Base-by-base conservation (phyloP, 2,329 filamentous ascomycete species). In the Chaetomiaceae sp. region DNA sequence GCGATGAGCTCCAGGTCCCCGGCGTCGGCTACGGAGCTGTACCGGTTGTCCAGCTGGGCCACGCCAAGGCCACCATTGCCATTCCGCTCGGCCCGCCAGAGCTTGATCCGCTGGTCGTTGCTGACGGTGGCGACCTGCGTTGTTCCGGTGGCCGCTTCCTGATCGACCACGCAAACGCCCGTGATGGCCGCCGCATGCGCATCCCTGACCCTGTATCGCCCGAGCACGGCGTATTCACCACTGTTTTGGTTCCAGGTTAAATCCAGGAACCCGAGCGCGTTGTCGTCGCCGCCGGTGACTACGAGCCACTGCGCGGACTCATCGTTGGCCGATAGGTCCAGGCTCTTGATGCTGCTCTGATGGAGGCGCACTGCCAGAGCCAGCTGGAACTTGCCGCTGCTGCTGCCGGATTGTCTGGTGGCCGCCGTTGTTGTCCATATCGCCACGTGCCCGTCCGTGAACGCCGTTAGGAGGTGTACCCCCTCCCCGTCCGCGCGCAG, bases 241-340 rank as follows among this genome's bases (percentile, higher is more conserved):
- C 17, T 10, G 43, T 30, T 30, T 38, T 17, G 33, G n/a, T 39
- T 46, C 74, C 56, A 26, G 74, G 60, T 0, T 47, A 64, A 19
- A 75, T 76, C 45, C 14, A 60, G 43, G 10, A 87, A 58, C 0
- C 77, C 83, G 0, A 97, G 64, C 3, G 84, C 84, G 51, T 93
- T 93, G 64, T 97, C 93, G 58, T 98, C 93, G 18, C 93, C 89
- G 20, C 87, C 88, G 0, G 88, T 89, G 4, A 87, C 63, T 15
- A 95, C 60, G 1, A 86, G 51, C 54, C 42, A 65, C 55, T 12
- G 42, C 22, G 40, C 48, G 38, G 22, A 24, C 48, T 30, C 38
- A n/a, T 20, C n/a, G 12, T 15, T 35, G 4, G 56, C 51, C 17
- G 36, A 17, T 11, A 79, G 49, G 49, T 75, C 75, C 3, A 85